A percentile compares a stretch with the other conserved stretches of the same genome.
Evolutionary conservation across 129 eudicot species (phyloP).

Genomic region (Sambucus nigra): DNA sequence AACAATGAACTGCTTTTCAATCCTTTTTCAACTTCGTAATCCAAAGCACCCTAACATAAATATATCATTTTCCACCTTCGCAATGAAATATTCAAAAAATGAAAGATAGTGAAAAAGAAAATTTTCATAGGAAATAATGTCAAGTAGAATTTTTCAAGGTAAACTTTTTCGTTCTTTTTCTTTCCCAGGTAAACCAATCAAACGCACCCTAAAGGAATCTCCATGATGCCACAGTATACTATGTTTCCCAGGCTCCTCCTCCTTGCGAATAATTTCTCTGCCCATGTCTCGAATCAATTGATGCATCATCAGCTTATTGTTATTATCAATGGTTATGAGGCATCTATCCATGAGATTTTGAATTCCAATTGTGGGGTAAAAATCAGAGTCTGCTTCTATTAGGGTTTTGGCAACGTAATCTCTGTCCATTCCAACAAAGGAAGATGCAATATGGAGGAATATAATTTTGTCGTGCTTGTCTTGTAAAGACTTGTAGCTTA

Average conservation of each 20-base stretch:
- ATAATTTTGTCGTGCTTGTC: slow-evolving; percentile 21
- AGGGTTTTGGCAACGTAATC: slow-evolving; percentile 12
- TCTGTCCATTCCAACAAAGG: slow-evolving; percentile 18
- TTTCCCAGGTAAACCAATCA: too few relatives aligned
- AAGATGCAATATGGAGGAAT: slow-evolving; percentile 25
- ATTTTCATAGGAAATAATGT: too few relatives aligned
- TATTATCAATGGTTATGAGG: slow-evolving; percentile 14
- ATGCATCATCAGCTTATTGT: slow-evolving; percentile 27
- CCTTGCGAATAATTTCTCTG: slow-evolving; percentile 20
- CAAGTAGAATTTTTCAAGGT: too few relatives aligned
- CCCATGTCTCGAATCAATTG: slow-evolving; percentile 26
- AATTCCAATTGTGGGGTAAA: slow-evolving; percentile 22
- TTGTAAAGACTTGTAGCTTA: slow-evolving; percentile 21
- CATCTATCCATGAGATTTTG: slow-evolving; percentile 25
- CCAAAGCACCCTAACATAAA: too few relatives aligned
- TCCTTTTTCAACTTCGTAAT: too few relatives aligned
- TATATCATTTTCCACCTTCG: too few relatives aligned
- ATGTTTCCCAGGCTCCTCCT: slow-evolving; percentile 9
- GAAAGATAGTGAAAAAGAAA: too few relatives aligned
- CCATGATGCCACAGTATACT: background rate
- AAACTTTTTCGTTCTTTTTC: too few relatives aligned
- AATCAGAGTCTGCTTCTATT: slow-evolving; percentile 13
- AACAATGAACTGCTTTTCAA: too few relatives aligned
- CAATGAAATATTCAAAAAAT: too few relatives aligned
- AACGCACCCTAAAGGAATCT: too few relatives aligned